These are phyloP conservation scores for Nakazawaea ambrosiae DNA, from an alignment of 805 yeast genomes.

Conservation along the genomic window DNA sequence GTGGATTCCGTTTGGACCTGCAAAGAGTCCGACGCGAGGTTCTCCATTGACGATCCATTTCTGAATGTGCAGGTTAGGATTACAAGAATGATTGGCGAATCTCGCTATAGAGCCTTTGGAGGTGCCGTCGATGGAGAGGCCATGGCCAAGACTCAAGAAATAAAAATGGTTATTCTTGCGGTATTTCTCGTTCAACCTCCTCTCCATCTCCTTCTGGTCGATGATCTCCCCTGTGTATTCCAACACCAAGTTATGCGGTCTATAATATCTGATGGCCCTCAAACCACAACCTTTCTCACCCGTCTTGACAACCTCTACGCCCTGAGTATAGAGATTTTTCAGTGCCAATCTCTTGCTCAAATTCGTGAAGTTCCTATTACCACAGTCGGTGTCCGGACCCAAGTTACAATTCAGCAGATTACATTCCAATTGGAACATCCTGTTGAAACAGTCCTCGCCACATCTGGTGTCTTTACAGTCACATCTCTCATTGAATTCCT, in stretches of 20 bases:
- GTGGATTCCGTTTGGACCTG: slow-evolving; percentile 27
- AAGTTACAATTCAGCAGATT: slow-evolving; percentile 23
- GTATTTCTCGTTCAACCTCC: slow-evolving; percentile 21
- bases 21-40: slow-evolving; percentile 41
- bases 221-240: slow-evolving; percentile 47
- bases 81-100: slow-evolving; percentile 43
- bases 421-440: slow-evolving; percentile 27
- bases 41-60: slow-evolving; percentile 39
- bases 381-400: slow-evolving; percentile 23
- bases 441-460: slow-evolving; percentile 27
- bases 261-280: slow-evolving; percentile 28
- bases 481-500: slow-evolving; percentile 14
- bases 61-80: slow-evolving; percentile 41
- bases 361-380: slow-evolving; percentile 28
- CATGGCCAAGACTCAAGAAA: slow-evolving; percentile 34
- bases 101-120: slow-evolving; percentile 40
- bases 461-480: slow-evolving; percentile 19
- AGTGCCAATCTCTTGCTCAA: slow-evolving; percentile 13
- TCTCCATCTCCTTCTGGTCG: slow-evolving; percentile 29
- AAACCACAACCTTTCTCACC: slow-evolving; percentile 37
- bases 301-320: slow-evolving; percentile 26
- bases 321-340: slow-evolving; percentile 17
- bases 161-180: slow-evolving; percentile 25
- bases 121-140: slow-evolving; percentile 37
- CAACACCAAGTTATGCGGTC: slow-evolving; percentile 31